Evolutionary conservation across 2,329 filamentous ascomycete species (phyloP), one percentile per base, ranked within the genome.

Genomic region (Triangularia setosa): DNA sequence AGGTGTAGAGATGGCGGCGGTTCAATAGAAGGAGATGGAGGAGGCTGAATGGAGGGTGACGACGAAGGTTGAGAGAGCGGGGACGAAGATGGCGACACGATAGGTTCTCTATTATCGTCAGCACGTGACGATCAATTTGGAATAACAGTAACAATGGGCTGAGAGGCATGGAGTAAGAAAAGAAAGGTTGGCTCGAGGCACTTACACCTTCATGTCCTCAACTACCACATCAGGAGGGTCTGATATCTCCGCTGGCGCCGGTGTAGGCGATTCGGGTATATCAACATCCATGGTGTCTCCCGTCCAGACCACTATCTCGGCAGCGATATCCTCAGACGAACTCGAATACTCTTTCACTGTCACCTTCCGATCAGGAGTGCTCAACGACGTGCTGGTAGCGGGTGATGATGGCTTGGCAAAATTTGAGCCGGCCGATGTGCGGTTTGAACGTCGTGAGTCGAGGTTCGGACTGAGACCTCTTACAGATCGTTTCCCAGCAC

Each of bases 221-320:
- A n/a, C 21, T 23, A 25, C 23, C 12, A 53, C 35, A 25, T 40
- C 25, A 25, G 21, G 18, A 40, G 11, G n/a, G 35, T 14, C 25
- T 58, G 3, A 18, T 33, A 53, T 27, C 57, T 59, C 30, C n/a
- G 61, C 60, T 12, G 54, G 53, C 24, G 68, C 64, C 23, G 67
- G 52, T 14, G 64, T 25, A 44, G 65, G 60, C 33, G 67, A 65
- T 53, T 69, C 69, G 25, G 71, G 64, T 3, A 69, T 66, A 64
- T 72, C 72, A 23, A 72, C 64, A 21, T 79, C 75, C 74, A 80
- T 79, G 5, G 6, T 48, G 14, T 76, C 73, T 62, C 76, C 79
- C 28, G 78, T 80, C 75, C 79, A 80, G 18, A 81, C 80, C 4
- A 81, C 71, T 25, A 82, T 82, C 65, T 80, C 79, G 3, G 76